These are phyloP conservation scores for Henningerozyma blattae DNA, from an alignment of 805 yeast species.

Conservation along the genomic window DNA sequence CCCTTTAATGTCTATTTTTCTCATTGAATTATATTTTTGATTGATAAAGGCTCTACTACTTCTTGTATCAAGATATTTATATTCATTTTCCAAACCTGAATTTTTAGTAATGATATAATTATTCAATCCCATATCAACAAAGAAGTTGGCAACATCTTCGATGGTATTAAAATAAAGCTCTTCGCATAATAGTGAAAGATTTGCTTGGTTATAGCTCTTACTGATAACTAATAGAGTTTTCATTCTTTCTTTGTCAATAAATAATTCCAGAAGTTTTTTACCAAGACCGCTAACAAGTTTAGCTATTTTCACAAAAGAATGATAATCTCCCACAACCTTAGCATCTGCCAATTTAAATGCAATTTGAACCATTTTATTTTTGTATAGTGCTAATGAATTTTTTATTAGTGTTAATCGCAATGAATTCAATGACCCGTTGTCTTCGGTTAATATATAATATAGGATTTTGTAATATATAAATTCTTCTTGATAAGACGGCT, in stretches of 20 bases:
- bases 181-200: conserved; percentile 26
- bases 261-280: conserved; percentile 36
- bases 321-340: conserved; percentile 36
- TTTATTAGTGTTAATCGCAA: conserved; percentile 13
- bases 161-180: conserved; percentile 31
- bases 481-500: conserved; percentile 36
- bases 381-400: conserved; percentile 7
- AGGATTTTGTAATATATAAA: conserved; percentile 62
- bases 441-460: conserved; percentile 64
- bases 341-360: conserved; percentile 24
- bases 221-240: conserved; percentile 44
- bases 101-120: conserved; percentile 22
- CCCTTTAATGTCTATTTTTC: conserved; percentile 80
- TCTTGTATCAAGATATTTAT: conserved; percentile 24
- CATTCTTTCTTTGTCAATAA: conserved; percentile 47
- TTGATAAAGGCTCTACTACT: conserved; percentile 27
- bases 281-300: conserved; percentile 30
- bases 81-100: conserved; percentile 16
- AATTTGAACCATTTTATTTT: conserved; percentile 11
- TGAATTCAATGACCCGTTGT: conserved; percentile 26
- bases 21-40: conserved; percentile 28
- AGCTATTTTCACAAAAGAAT: conserved; percentile 36
- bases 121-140: conserved; percentile 29
- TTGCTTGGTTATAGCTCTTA: conserved; percentile 40
- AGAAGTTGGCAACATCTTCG: conserved; percentile 31